These are phyloP conservation scores for Avicennia marina DNA, from an alignment of 257 asterid genomes.

Conservation along the genomic window DNA sequence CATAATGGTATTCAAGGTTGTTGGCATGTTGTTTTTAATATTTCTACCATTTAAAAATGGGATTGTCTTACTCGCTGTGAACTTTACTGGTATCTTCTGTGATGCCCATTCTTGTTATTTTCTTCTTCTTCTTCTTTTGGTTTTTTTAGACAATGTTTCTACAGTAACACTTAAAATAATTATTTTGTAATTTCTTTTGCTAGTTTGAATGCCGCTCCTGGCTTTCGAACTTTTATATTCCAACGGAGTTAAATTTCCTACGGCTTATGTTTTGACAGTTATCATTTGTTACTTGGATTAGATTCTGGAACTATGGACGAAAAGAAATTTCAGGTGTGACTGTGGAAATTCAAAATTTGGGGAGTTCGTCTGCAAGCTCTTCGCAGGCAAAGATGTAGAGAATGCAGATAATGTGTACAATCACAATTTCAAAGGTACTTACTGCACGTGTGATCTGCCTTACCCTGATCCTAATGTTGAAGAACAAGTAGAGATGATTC, in stretches of 20 bases:
- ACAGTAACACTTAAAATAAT: too few relatives aligned
- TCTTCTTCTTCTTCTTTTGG: background rate
- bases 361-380: slow-evolving; percentile 80
- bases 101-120: background rate
- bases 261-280: background rate
- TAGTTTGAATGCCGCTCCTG: background rate
- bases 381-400: slow-evolving; percentile 73
- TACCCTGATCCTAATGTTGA: slow-evolving; percentile 95
- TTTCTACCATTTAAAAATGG: background rate
- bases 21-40: background rate
- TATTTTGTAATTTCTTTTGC: background rate
- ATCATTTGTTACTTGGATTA: slow-evolving; percentile 29
- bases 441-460: slow-evolving; percentile 90
- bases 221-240: background rate
- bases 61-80: background rate
- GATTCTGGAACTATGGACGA: slow-evolving; percentile 98
- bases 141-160: too few relatives aligned
- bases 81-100: background rate
- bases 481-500: slow-evolving; percentile 90
- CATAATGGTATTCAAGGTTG: background rate
- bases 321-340: slow-evolving; percentile 91
- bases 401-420: slow-evolving; percentile 65
- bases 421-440: slow-evolving; percentile 87
- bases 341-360: slow-evolving; percentile 99
- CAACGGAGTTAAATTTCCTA: background rate